Evolutionary conservation across 2,329 filamentous ascomycete species (phyloP), one percentile per base, ranked within the genome.

Genomic region (Ploettnerulaceae sp.): DNA sequence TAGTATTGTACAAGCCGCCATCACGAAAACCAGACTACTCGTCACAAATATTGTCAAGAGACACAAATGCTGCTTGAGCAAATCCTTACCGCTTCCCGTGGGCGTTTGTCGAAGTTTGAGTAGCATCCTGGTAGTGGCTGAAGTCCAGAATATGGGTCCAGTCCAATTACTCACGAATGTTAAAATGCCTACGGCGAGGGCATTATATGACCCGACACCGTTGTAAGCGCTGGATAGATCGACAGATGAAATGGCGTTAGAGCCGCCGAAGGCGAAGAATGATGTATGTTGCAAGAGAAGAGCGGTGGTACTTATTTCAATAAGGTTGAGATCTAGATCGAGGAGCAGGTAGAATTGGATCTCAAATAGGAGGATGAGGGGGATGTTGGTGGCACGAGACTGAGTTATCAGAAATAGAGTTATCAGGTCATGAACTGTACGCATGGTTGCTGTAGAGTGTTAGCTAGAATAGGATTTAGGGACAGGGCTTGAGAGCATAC

Each of bases 211-310:
- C 39, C 76, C 77, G 28, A 98, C 75, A 52, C 93, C 93, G 60
- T 98, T 98, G 69, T 98, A 98, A 0, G 90, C 90, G 62, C 84
- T 95, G 5, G 89, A 94, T 15, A 98, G 76, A 62, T 97, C 90
- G 58, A 98, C 81, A n/a, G 86, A 91, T 9, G 90, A 95, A 56
- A 98, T 95, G 31, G 93, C 86, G 65, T 98, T 98, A 36, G 87
- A 88, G 63, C 89, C 89, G 18, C 90, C 93, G 53, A 89, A 81
- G 22, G 88, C 84, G 64, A 97, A 98, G 74, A 95, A 98, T 41
- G 84, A 82, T 26, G 80, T 73, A 67, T 90, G 83, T 56, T 94
- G 84, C 31, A 95, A 71, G 25, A 97, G 77, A 25, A 96, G 71
- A 7, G 79, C 79, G 0, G 85, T 83, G 7, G 82, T 77, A 4